These are phyloP conservation scores for Hymenotorrendiella dingleyae DNA, from an alignment of 2,329 filamentous ascomycete species.

Conservation along the genomic window DNA sequence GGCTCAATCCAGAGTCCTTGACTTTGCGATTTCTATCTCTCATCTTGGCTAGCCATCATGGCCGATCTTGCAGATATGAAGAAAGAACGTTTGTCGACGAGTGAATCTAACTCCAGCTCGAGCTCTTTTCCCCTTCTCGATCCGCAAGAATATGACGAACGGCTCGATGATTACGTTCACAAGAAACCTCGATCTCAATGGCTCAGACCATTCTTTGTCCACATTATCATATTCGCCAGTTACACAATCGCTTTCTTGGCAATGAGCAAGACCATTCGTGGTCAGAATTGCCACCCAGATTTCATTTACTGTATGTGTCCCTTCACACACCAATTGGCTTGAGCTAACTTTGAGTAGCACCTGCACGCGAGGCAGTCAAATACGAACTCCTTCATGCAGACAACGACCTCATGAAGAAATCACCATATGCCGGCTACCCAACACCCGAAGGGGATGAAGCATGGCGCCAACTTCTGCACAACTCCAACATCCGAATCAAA, in stretches of 20 bases:
- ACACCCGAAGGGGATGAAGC: constrained; percentile 4
- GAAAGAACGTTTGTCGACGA: background rate
- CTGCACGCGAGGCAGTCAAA: constrained; percentile 3
- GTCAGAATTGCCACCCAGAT: constrained; percentile 5
- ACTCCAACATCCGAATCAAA: constrained; percentile 2
- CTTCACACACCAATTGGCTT: background rate
- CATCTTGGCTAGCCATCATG: too few relatives aligned
- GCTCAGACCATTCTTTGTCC: constrained; percentile 2
- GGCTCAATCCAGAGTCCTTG: too few relatives aligned
- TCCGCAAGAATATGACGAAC: constrained; percentile 1
- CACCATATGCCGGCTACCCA: constrained; percentile 6
- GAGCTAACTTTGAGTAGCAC: constrained; percentile 1
- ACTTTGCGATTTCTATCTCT: too few relatives aligned
- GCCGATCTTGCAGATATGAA: background rate
- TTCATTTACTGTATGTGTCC: constrained; percentile 2
- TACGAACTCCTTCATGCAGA: constrained; percentile 6
- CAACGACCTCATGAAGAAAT: constrained; percentile 3
- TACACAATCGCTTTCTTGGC: constrained; percentile 1
- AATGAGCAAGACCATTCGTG: background rate
- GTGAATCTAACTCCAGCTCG: background rate
- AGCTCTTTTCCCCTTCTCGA: constrained; percentile 1
- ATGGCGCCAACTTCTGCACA: constrained; percentile 3
- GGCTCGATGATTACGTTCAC: background rate
- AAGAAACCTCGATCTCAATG: background rate
- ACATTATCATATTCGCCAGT: background rate